Evolutionary conservation across 441 rosid genomes (phyloP), one percentile per base, ranked within the genome.

Genomic region (Croton laevigatus): DNA sequence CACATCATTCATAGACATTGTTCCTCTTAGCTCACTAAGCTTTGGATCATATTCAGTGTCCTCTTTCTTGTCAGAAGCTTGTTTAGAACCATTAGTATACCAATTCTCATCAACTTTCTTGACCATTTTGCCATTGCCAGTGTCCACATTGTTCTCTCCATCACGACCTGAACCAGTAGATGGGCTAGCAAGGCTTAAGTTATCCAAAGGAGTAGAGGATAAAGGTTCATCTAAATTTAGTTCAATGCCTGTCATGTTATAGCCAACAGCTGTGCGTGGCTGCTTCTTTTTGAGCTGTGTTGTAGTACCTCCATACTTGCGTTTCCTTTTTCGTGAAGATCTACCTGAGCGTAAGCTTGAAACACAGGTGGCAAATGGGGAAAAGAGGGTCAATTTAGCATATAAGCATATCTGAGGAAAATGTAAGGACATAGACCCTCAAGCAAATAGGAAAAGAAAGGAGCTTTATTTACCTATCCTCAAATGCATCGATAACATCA

Each of bases 401-500:
- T 27, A 27, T 27, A 27, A 27, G 32, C 32, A 27, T 27, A 27
- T 27, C 32, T 27, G 32, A 27, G 32, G 32, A 1, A 1, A 1
- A 2, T 27, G 32, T 27, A 14, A 45, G 46, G 23, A 13, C 5
- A 32, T 16, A 48, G n/a, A 48, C 8, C 36, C 14, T 7, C 8
- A 57, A 37, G 38, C 42, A 57, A 51, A 60, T 55, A 20, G 6
- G n/a, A 65, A 64, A 45, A 66, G 7, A 65, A 62, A 68, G 11
- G 4, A 71, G 2, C 32, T 27, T 27, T 27, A 73, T 13, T 63
- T 81, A 96, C 99, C 94, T 90, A 78, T 86, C 93, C 78, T 96
- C 98, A 73, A 91, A 96, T 66, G 96, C 91, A 70, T 91, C 98
- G 5, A 96, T 87, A 73, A 96, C 90, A 82, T 96, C 98, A 48